Evolutionary conservation across 108 stramenopile species (phyloP).

Genomic region (Bacterosira constricta): DNA sequence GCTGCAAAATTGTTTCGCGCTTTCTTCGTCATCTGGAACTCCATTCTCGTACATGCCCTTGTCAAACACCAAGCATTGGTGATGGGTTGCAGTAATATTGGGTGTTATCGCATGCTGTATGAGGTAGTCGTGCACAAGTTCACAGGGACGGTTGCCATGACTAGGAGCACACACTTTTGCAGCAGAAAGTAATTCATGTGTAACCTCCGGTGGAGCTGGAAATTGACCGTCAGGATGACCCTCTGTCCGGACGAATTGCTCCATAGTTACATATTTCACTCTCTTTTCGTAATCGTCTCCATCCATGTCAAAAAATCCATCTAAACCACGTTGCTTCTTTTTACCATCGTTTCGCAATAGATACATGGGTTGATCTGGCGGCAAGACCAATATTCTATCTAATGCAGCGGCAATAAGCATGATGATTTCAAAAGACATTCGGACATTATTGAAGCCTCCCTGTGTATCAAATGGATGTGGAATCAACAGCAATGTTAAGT

Average conservation of each 20-base stretch:
- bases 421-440: slow-evolving; percentile 91
- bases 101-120: slow-evolving; percentile 41
- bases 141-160: slow-evolving; percentile 32
- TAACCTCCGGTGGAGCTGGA: slow-evolving; percentile 40
- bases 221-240: slow-evolving; percentile 53
- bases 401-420: slow-evolving; percentile 73
- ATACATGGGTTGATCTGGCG: slow-evolving; percentile 78
- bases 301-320: slow-evolving; percentile 71
- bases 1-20: slow-evolving; percentile 21
- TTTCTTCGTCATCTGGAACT: slow-evolving; percentile 8
- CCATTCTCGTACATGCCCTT: slow-evolving; percentile 43
- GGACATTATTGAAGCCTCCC: slow-evolving; percentile 95
- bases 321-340: slow-evolving; percentile 60
- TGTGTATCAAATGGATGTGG: slow-evolving; percentile 14
- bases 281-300: slow-evolving; percentile 48
- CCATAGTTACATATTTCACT: slow-evolving; percentile 55
- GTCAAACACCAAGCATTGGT: slow-evolving; percentile 65
- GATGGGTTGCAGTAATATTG: slow-evolving; percentile 34
- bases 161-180: slow-evolving; percentile 48
- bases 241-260: slow-evolving; percentile 58
- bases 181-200: slow-evolving; percentile 31
- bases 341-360: slow-evolving; percentile 61
- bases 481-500: no score
- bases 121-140: slow-evolving; percentile 51
- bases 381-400: slow-evolving; percentile 79